Percentiles rank a stretch among this genome's conserved stretches.
Evolutionary conservation across 2,329 filamentous ascomycete genomes (phyloP).

Genomic region (Ciborinia camelliae): DNA sequence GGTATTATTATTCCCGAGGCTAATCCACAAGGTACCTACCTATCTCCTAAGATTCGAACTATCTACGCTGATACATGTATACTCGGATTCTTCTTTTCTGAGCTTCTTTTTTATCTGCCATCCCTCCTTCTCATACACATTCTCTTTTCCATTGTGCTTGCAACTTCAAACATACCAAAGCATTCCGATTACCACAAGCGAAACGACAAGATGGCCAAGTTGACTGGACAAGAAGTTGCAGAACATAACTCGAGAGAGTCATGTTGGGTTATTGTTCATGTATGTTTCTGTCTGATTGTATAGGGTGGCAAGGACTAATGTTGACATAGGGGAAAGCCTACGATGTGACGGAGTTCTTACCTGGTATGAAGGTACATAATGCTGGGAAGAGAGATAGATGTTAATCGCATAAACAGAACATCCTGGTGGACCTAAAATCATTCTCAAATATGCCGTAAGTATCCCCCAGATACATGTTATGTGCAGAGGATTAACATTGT

Average conservation of each 20-base stretch:
- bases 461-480: background rate
- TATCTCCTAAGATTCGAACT: background rate
- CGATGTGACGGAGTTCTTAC: conserved; percentile 87
- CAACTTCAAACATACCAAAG: background rate
- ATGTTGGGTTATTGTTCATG: conserved; percentile 90
- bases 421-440: conserved; percentile 86
- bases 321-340: conserved; percentile 68
- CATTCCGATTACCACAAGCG: background rate
- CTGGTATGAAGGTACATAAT: conserved; percentile 47
- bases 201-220: conserved; percentile 29
- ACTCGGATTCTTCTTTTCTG: background rate
- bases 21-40: background rate
- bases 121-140: background rate
- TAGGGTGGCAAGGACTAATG: conserved; percentile 21
- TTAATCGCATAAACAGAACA: conserved; percentile 55
- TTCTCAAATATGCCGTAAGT: conserved; percentile 82
- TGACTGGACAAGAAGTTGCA: conserved; percentile 57
- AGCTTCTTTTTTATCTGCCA: background rate
- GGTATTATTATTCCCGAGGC: conserved; percentile 3
- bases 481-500: background rate
- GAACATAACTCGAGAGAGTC: conserved; percentile 78
- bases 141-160: background rate
- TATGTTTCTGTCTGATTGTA: conserved; percentile 35
- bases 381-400: background rate
- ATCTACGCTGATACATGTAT: conserved; percentile 5